These are phyloP conservation scores for Salmacisia buchloeana DNA, from an alignment of 1,284 basidiomycete genomes.

Conservation along the genomic window DNA sequence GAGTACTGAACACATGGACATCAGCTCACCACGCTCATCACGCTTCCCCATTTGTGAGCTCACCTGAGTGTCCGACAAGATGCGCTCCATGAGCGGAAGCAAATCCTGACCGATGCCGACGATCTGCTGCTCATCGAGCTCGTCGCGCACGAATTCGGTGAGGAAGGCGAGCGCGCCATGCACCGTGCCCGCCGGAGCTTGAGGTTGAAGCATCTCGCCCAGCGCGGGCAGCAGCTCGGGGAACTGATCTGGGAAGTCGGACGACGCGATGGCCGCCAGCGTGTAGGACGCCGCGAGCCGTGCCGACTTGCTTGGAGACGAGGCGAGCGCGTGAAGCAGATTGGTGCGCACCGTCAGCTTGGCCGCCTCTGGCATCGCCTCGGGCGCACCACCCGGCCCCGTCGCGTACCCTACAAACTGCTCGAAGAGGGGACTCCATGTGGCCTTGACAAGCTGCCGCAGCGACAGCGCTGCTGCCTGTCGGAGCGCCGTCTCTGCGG, in stretches of 20 bases:
- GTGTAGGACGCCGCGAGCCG: constrained; percentile 37
- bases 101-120: constrained; percentile 39
- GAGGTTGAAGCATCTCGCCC: constrained; percentile 24
- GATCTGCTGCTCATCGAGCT: constrained; percentile 46
- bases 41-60: too few relatives aligned
- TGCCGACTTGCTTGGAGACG: constrained; percentile 28
- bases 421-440: constrained; percentile 43
- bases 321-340: constrained; percentile 32
- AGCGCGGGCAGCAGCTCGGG: constrained; percentile 38
- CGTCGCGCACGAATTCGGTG: constrained; percentile 40
- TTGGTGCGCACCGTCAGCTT: constrained; percentile 32
- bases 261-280: constrained; percentile 34
- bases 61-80: constrained; percentile 22
- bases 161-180: constrained; percentile 44
- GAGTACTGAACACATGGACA: constrained; percentile 18
- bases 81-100: constrained; percentile 34
- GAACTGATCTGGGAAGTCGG: constrained; percentile 47
- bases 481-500: constrained; percentile 16
- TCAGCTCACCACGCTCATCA: too few relatives aligned
- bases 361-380: constrained; percentile 21
- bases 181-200: constrained; percentile 14
- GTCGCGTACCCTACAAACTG: constrained; percentile 25
- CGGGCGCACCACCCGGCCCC: constrained; percentile 7
- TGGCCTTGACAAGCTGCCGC: constrained; percentile 35
- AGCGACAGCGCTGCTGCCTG: constrained; percentile 42